Percentiles rank a stretch among this genome's conserved stretches.
These are phyloP conservation scores for Neonectria faginata DNA, from an alignment of 2,329 filamentous ascomycete species.

Conservation along the genomic window DNA sequence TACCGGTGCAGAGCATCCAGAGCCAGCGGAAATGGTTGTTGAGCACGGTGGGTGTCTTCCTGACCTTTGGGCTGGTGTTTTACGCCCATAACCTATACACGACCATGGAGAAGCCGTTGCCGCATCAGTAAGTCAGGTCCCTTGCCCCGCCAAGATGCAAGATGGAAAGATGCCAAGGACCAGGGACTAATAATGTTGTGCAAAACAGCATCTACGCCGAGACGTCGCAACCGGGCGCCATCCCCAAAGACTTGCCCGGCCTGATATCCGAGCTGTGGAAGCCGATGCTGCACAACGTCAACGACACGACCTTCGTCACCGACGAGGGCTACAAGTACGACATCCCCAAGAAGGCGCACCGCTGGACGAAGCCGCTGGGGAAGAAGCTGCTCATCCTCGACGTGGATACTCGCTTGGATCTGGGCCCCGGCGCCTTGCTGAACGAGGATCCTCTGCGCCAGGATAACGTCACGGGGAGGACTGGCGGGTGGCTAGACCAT, in stretches of 20 bases:
- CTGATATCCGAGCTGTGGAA: constrained; percentile 21
- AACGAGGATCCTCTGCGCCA: constrained; percentile 27
- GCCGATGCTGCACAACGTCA: constrained; percentile 17
- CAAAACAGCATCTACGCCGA: neutral
- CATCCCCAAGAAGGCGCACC: constrained; percentile 17
- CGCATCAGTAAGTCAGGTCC: neutral
- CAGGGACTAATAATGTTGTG: neutral
- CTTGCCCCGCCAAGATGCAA: neutral
- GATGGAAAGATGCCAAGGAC: too few species aligned
- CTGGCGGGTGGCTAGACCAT: constrained; percentile 38
- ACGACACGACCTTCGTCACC: constrained; percentile 15
- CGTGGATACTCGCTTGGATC: constrained; percentile 33
- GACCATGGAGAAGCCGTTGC: constrained; percentile 1
- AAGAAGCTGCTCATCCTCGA: constrained; percentile 42
- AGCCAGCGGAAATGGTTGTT: constrained; percentile 12
- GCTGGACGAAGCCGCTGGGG: constrained; percentile 29
- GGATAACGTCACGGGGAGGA: constrained; percentile 35
- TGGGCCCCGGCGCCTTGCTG: constrained; percentile 32
- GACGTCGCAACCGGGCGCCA: neutral
- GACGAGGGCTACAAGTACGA: constrained; percentile 36
- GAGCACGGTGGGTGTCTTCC: constrained; percentile 5
- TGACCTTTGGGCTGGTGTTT: constrained; percentile 21
- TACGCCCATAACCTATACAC: constrained; percentile 25
- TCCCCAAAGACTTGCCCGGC: constrained; percentile 19
- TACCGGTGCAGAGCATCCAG: neutral